Percentiles rank a stretch among this genome's conserved stretches.
Evolutionary conservation across 768 basidiomycete genomes (phyloP).

Genomic region (Mycena venus): DNA sequence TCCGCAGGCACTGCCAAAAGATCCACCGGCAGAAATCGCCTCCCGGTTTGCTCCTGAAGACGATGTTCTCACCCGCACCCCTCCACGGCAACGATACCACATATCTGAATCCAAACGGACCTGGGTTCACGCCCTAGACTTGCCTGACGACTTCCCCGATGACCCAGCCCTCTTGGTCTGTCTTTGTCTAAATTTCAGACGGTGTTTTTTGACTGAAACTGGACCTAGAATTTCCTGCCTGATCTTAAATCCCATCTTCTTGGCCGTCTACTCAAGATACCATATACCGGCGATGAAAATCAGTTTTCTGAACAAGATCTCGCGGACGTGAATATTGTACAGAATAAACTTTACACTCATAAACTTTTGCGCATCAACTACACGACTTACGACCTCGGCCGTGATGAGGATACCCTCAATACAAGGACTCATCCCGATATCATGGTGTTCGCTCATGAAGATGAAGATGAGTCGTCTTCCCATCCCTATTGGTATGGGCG

Average conservation of each 20-base stretch:
- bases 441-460: neutral
- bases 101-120: no score
- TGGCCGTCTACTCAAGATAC: neutral
- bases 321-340: neutral
- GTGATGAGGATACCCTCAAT: neutral
- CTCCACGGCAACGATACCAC: no score
- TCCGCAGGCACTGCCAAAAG: no score
- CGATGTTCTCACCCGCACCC: no score
- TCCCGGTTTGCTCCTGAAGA: no score
- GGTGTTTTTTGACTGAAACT: no score
- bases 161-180: no score
- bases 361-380: neutral
- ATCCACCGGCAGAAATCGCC: no score
- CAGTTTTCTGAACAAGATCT: neutral
- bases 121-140: no score
- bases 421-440: neutral
- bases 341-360: constrained; percentile 13
- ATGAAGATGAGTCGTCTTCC: neutral
- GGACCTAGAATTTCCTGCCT: no score
- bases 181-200: no score
- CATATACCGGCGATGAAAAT: neutral
- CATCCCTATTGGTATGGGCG: constrained; percentile 5
- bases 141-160: no score
- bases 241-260: constrained; percentile 1
- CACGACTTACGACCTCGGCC: neutral